Evolutionary conservation across 306 rosid species (phyloP), one percentile per base, ranked within the genome.

Genomic region (Quercus gilva): DNA sequence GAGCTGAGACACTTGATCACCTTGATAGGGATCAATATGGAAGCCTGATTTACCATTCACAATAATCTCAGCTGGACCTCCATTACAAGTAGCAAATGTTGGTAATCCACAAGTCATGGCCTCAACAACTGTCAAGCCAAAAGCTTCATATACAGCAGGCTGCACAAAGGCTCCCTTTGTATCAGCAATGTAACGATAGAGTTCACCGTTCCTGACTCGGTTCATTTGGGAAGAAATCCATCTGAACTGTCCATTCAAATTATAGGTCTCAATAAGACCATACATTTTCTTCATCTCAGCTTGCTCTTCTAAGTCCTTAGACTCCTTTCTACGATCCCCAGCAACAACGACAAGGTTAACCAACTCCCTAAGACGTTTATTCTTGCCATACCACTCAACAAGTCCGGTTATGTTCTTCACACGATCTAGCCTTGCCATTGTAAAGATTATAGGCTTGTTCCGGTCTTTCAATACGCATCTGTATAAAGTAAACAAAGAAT

Each of bases 181-280:
- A 89, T 96, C 99, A 14, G 88, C 84, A 3, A 96, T 93, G 69
- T 80, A 89, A 26, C 99, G 96, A 88, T 96, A 96, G 14, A 96
- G 94, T 77, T 96, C 99, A 6, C 98, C 99, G 0, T 96, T 96
- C 79, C 98, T 88, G 64, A 96, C 97, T 14, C 99, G 76, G 87
- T 96, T 85, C 99, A 93, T 96, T 91, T 96, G 99, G 7, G 99
- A 85, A 0, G 99, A 93, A 56, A 96, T 96, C 99, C 99, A 96
- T 77, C 99, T 76, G 87, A 96, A 96, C 28, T 96, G 99, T 0
- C 98, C 99, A 17, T 93, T 91, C 81, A 96, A 76, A 78, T 96
- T 93, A 90, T 96, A 91, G 69, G 93, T 93, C 75, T 96, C 90
- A 0, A 96, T 96, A 2, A 91, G 88, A 2, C 83, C 78, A 2